phyloP scores from a whole-genome alignment of 2,329 filamentous ascomycete genomes.

The Sporothrix humicola region DNA sequence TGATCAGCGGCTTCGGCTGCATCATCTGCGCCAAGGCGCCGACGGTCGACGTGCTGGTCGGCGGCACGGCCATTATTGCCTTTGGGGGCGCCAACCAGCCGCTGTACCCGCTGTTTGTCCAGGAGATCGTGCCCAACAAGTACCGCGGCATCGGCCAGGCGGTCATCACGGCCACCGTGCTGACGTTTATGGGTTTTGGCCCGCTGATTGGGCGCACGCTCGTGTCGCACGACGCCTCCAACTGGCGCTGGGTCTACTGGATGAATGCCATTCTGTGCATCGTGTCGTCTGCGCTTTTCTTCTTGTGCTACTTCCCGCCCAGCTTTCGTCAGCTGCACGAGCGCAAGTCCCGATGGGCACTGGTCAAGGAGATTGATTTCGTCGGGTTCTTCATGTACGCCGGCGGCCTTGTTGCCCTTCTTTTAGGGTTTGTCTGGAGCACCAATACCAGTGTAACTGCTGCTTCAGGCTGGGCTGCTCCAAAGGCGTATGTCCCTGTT shows the following conservation, averaged over 20 bases:
- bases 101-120: slow-evolving; percentile 13
- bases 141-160: slow-evolving; percentile 29
- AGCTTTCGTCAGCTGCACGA: slow-evolving; percentile 3
- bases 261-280: slow-evolving; percentile 8
- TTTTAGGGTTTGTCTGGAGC: slow-evolving; percentile 18
- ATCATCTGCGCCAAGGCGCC: slow-evolving; percentile 6
- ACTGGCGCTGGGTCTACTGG: slow-evolving; percentile 26
- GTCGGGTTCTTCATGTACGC: slow-evolving; percentile 22
- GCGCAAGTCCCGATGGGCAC: background rate
- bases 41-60: slow-evolving; percentile 20
- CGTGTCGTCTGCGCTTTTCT: slow-evolving; percentile 13
- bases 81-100: slow-evolving; percentile 17
- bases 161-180: slow-evolving; percentile 35
- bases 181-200: background rate
- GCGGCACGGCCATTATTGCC: slow-evolving; percentile 18
- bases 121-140: slow-evolving; percentile 31
- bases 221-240: slow-evolving; percentile 10
- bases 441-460: background rate
- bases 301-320: slow-evolving; percentile 25
- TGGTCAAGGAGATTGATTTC: slow-evolving; percentile 18
- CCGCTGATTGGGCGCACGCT: slow-evolving; percentile 34
- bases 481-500: background rate
- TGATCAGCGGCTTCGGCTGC: slow-evolving; percentile 14
- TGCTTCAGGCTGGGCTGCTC: too few species aligned
- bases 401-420: slow-evolving; percentile 4